These are phyloP conservation scores for Pythium angustatum DNA, from an alignment of 352 stramenopile species.

Conservation along the genomic window DNA sequence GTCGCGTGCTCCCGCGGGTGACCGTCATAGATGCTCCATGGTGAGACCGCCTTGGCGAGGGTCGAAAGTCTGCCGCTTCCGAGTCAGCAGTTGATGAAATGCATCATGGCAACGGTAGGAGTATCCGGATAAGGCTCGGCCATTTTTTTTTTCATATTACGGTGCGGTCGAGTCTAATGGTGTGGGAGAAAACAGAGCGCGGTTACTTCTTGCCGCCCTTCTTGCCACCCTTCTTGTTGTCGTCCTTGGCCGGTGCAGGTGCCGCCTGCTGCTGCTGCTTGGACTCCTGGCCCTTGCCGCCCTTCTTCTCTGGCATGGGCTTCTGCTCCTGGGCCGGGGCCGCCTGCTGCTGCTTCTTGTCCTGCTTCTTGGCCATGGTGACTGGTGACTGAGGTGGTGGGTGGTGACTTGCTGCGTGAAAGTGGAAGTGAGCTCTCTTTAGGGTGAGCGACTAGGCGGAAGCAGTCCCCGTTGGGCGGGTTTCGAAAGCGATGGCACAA, in stretches of 20 bases:
- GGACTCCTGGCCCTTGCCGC: slow-evolving; percentile 16
- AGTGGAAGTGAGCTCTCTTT: slow-evolving; percentile 9
- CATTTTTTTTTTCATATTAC: no score
- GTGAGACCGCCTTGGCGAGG: no score
- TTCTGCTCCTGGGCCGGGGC: slow-evolving; percentile 11
- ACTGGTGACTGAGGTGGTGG: slow-evolving; percentile 2
- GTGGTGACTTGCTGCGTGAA: slow-evolving; percentile 2
- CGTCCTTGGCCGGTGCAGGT: slow-evolving; percentile 17
- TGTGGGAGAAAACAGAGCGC: no score
- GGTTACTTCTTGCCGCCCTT: slow-evolving; percentile 20
- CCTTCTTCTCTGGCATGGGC: slow-evolving; percentile 22
- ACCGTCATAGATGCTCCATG: no score
- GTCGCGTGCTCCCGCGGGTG: no score
- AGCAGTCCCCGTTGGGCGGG: background rate
- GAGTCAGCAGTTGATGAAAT: no score
- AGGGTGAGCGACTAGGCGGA: no score
- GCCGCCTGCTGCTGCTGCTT: background rate
- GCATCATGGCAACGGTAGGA: no score
- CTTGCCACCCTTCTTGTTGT: slow-evolving; percentile 14
- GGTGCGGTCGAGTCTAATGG: no score
- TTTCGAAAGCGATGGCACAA: no score
- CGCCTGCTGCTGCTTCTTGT: slow-evolving; percentile 11
- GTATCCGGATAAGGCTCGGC: no score
- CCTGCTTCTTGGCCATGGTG: slow-evolving; percentile 13
- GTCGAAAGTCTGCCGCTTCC: no score